Conservation (phyloP, 1,284 basidiomycete species). For the Leccinum subfulvum region DNA sequence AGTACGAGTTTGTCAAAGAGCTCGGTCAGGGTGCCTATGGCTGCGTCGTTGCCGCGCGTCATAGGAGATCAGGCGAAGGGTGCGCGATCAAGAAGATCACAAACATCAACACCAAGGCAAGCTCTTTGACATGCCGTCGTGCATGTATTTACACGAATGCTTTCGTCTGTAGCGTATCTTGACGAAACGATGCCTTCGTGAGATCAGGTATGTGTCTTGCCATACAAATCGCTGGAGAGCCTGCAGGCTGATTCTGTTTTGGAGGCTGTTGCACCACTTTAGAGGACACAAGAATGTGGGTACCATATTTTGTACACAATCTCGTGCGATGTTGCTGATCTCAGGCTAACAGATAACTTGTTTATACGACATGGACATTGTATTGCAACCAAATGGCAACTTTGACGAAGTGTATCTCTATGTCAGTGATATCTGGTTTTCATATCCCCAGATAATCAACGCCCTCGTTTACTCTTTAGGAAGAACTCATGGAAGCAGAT, state of each 20-base stretch:
- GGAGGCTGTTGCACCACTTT: conserved; percentile 89
- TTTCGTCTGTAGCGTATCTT: conserved; percentile 69
- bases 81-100: conserved; percentile 98
- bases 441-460: conserved; percentile 1
- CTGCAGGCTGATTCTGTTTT: conserved; percentile 9
- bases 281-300: conserved; percentile 93
- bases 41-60: conserved; percentile 85
- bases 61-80: conserved; percentile 82
- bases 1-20: conserved; percentile 93
- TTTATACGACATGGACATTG: conserved; percentile 96
- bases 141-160: conserved; percentile 3
- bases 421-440: conserved; percentile 42
- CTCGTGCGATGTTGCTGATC: conserved; percentile 11
- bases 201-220: conserved; percentile 71
- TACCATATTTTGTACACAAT: conserved; percentile 15
- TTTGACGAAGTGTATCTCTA: conserved; percentile 97
- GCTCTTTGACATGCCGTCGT: conserved; percentile 12
- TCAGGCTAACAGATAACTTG: conserved; percentile 68
- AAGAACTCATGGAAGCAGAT: conserved; percentile 99
- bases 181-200: conserved; percentile 91
- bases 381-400: conserved; percentile 83
- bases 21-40: conserved; percentile 94
- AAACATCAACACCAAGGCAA: conserved; percentile 92
- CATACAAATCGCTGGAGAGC: neutral
- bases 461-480: conserved; percentile 43